Evolutionary conservation across 805 yeast genomes (phyloP).

Genomic region (Monosporozyma unispora): DNA sequence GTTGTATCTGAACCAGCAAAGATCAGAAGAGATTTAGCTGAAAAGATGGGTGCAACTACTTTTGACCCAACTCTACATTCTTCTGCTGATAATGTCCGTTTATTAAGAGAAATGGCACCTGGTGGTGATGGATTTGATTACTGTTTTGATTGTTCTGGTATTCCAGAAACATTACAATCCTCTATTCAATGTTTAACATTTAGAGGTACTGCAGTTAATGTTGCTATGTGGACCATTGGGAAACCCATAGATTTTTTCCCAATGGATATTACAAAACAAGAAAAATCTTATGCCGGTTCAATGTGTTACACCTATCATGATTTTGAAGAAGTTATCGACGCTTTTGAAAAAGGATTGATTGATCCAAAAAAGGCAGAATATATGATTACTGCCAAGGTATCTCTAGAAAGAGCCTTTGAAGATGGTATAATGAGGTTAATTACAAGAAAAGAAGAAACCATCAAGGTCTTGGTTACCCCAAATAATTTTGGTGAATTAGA

Average conservation of each 20-base stretch:
- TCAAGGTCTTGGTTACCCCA: constrained; percentile 47
- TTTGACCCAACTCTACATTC: constrained; percentile 40
- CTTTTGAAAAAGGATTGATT: constrained; percentile 40
- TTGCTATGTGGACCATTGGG: constrained; percentile 53
- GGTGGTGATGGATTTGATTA: constrained; percentile 41
- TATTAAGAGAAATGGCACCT: constrained; percentile 35
- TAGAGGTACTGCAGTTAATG: constrained; percentile 51
- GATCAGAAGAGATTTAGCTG: constrained; percentile 44
- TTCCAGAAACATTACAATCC: constrained; percentile 41
- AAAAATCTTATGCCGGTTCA: constrained; percentile 49
- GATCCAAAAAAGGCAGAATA: constrained; percentile 35
- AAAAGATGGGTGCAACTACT: constrained; percentile 38
- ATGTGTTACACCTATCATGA: constrained; percentile 54
- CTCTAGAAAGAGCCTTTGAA: constrained; percentile 41
- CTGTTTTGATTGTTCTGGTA: constrained; percentile 47
- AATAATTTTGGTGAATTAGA: constrained; percentile 32
- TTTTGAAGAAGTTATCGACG: constrained; percentile 48
- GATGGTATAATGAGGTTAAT: constrained; percentile 44
- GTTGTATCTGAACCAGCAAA: constrained; percentile 46
- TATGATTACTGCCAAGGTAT: constrained; percentile 47
- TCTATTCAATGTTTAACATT: constrained; percentile 43
- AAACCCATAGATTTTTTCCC: constrained; percentile 43
- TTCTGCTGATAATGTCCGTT: constrained; percentile 31
- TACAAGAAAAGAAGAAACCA: constrained; percentile 45
- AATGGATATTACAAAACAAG: constrained; percentile 47